Base-by-base conservation (phyloP, 305 asterid species). In the Fraxinus sp. region DNA sequence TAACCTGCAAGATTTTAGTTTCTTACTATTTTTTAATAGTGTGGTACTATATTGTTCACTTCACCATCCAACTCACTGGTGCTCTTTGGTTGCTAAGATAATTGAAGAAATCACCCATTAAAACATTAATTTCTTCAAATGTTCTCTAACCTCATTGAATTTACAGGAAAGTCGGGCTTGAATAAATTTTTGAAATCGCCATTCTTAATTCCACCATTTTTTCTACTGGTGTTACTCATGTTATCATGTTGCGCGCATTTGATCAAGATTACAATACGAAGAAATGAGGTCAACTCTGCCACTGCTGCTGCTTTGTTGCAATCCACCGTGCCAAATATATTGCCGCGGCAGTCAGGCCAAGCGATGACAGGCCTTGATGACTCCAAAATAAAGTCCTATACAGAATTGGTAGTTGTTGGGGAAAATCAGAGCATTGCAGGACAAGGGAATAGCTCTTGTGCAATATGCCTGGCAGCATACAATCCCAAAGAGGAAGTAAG, bases 381-480 rank as follows among this genome's bases (percentile, higher is more conserved):
- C 73, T 76, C 87, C 59, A 76, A 62, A 72, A 84, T 87, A 7
- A 7, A 11, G 41, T 41, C 73, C 4, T 84, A 84, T 52, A 82
- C 86, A n/a, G 83, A 87, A 35, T 11, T 64, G 5, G 22, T 84
- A 1, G 80, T 77, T 59, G 30, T 57, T 43, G 64, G 68, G 77
- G 87, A 77, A 75, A 20, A 32, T 52, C 75, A 18, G 16, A 32
- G 36, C 32, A 77, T 41, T 46, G 75, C 64, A 7, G 59, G 77
- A 14, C 77, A 2, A 52, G 43, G 39, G 18, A 30, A n/a, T 5
- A 78, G 6, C 30, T 77, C 79, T 18, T 87, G 90, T 81, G 77
- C 87, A 4, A 83, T 87, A 81, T 87, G 90, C 84, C 80, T 87
- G 8, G 83, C 85, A 10, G 87, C 33, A 13, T 91, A 90, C 83